These are phyloP conservation scores for Cladosporium sp. DNA, from an alignment of 2,329 filamentous ascomycete species.

Conservation along the genomic window DNA sequence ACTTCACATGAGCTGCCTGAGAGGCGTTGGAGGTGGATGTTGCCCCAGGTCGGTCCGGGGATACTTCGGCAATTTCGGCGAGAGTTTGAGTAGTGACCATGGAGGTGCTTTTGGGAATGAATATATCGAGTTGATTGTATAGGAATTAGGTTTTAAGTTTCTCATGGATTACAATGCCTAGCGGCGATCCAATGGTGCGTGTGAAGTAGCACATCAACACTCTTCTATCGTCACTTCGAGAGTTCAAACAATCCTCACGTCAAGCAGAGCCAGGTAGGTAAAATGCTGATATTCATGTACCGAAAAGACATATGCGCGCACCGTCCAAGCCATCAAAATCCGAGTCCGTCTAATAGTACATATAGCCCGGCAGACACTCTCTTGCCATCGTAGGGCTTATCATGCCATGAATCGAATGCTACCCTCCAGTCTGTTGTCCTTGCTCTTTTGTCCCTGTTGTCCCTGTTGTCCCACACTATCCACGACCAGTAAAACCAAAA, in stretches of 20 bases:
- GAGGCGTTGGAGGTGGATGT: conserved; percentile 7
- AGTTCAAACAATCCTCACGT: no score
- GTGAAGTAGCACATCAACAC: no score
- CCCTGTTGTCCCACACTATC: not conserved
- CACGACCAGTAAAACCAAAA: not conserved
- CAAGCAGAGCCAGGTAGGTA: not conserved
- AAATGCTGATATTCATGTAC: not conserved
- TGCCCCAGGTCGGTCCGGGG: not conserved
- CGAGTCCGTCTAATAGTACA: not conserved
- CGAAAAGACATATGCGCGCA: not conserved
- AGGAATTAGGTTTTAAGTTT: no score
- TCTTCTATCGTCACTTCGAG: no score
- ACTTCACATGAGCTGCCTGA: not conserved
- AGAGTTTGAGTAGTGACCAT: not conserved
- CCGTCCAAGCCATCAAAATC: not conserved
- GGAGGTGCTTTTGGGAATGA: not conserved
- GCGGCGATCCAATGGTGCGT: no score
- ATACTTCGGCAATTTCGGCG: not conserved
- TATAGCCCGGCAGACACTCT: not conserved
- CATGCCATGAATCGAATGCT: not conserved
- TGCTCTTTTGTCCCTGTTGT: not conserved
- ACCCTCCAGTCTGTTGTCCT: not conserved
- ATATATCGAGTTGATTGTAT: not conserved
- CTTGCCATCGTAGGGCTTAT: not conserved
- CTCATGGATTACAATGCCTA: no score